Percentiles rank a stretch among this genome's conserved stretches.
Conservation (phyloP, 2,329 filamentous ascomycete species). For the Hymenoscyphus linearis region DNA sequence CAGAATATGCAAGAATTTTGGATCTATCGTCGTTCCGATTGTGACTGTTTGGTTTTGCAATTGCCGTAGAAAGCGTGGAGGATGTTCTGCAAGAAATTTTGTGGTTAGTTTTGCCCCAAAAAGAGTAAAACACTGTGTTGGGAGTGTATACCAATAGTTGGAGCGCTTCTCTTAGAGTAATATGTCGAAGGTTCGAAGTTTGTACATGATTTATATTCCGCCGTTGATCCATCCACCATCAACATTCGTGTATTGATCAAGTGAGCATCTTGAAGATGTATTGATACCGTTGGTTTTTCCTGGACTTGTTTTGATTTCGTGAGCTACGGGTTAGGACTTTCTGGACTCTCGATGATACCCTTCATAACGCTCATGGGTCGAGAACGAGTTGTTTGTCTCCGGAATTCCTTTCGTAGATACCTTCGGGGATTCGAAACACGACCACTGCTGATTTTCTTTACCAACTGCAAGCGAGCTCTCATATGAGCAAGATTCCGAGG, state of each 20-base stretch:
- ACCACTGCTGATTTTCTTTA: not conserved
- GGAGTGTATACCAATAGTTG: not conserved
- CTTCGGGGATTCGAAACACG: not conserved
- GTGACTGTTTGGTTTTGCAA: not conserved
- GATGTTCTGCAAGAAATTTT: not conserved
- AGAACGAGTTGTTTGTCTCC: not conserved
- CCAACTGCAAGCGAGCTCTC: not conserved
- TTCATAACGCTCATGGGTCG: not conserved
- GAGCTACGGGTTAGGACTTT: not conserved
- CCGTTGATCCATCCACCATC: not conserved
- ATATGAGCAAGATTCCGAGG: not conserved
- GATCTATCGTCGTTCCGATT: not conserved
- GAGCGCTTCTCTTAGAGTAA: not conserved
- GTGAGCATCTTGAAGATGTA: not conserved
- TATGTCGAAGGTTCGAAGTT: not conserved
- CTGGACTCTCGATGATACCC: not conserved
- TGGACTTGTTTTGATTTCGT: not conserved
- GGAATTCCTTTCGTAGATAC: not conserved
- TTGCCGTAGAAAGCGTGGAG: not conserved
- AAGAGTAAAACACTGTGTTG: not conserved
- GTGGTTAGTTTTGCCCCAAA: not conserved
- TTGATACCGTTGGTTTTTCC: not conserved
- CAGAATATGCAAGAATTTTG: not conserved
- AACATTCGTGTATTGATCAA: not conserved
- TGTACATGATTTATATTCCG: not conserved